Conservation (phyloP, 257 asterid species). For the Misopates orontium region DNA sequence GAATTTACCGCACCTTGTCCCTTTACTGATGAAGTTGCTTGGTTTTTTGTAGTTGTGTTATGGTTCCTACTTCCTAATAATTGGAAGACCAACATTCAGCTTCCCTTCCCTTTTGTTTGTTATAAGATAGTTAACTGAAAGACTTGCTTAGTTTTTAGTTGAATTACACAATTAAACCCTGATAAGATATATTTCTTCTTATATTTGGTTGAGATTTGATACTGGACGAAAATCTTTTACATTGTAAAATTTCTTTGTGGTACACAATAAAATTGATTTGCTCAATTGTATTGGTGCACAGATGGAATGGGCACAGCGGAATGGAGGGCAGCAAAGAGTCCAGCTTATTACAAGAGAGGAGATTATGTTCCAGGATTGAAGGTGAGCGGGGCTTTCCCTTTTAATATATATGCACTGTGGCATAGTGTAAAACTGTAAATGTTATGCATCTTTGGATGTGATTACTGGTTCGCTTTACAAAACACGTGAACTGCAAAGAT, state of each 20-base stretch:
- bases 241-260: neutral
- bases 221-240: neutral
- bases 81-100: neutral
- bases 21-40: neutral
- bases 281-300: conserved; percentile 34
- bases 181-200: neutral
- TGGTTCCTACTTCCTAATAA: neutral
- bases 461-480: conserved; percentile 10
- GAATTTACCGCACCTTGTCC: neutral
- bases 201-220: conserved; percentile 6
- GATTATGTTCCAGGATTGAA: conserved; percentile 97
- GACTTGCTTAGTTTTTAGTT: conserved; percentile 3
- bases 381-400: conserved; percentile 37
- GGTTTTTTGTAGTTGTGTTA: conserved; percentile 7
- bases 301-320: conserved; percentile 99
- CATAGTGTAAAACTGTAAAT: neutral
- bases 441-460: too few species aligned
- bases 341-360: conserved; percentile 96
- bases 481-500: neutral
- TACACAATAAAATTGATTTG: conserved; percentile 15
- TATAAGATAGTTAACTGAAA: neutral
- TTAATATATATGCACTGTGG: neutral
- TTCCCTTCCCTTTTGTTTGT: neutral
- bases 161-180: conserved; percentile 6
- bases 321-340: conserved; percentile 99